phyloP scores from a whole-genome alignment of 1,284 basidiomycete species.

The Ceratobasidium sp. region DNA sequence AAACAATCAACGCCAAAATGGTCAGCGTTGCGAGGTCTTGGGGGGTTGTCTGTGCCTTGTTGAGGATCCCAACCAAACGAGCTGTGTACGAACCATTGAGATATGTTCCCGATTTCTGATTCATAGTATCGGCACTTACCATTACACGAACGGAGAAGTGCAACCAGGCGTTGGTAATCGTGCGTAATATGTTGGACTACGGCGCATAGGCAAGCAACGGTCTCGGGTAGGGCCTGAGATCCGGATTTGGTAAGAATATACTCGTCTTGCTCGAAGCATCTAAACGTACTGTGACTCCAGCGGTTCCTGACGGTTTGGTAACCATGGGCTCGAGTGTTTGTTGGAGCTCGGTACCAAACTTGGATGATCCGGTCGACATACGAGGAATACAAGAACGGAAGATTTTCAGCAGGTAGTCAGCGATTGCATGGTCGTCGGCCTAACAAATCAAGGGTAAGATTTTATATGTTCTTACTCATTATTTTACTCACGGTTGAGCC shows the following conservation, averaged over 20 bases:
- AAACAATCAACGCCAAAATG: constrained; percentile 79
- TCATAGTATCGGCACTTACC: constrained; percentile 54
- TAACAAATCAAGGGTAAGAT: constrained; percentile 47
- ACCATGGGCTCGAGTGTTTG: constrained; percentile 84
- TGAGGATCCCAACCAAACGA: constrained; percentile 34
- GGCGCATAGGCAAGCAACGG: constrained; percentile 88
- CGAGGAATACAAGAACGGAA: constrained; percentile 84
- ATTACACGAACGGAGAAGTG: constrained; percentile 82
- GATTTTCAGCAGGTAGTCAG: constrained; percentile 85
- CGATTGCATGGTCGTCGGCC: constrained; percentile 81
- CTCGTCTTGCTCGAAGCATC: neutral
- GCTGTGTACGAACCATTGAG: constrained; percentile 11
- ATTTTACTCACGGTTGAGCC: constrained; percentile 64
- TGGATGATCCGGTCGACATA: constrained; percentile 85
- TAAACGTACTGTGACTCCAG: constrained; percentile 64
- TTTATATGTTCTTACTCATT: neutral
- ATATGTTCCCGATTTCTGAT: neutral
- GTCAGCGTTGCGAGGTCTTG: constrained; percentile 31
- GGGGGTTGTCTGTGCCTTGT: constrained; percentile 8
- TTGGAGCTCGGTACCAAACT: constrained; percentile 87
- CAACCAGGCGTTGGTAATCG: constrained; percentile 77
- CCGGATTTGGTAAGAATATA: neutral
- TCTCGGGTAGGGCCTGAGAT: constrained; percentile 79
- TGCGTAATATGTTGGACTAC: constrained; percentile 86
- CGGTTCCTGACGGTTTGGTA: constrained; percentile 72